phyloP scores from a whole-genome alignment of 139 green algal genomes.

The Zygnema circumcarinatum region DNA sequence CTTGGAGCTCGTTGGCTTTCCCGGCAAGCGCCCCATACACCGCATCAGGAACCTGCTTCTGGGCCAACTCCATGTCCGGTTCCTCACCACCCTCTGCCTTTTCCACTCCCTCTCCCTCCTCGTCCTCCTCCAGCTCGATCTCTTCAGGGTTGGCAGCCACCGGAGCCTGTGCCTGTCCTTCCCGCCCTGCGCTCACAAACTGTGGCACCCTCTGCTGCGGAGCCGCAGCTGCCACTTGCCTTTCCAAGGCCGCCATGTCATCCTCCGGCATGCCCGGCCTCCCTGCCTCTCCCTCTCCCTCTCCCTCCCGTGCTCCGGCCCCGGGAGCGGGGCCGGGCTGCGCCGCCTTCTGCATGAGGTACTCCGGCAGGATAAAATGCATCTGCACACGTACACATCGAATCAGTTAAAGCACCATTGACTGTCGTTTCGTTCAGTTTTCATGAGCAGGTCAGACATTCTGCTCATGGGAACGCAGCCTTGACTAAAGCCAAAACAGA shows the following conservation, averaged over 20 bases:
- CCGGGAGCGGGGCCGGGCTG: constrained; percentile 46
- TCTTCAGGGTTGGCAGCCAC: constrained; percentile 80
- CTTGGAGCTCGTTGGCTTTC: constrained; percentile 39
- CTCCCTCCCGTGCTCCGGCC: neutral
- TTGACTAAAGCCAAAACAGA: neutral
- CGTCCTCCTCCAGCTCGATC: constrained; percentile 45
- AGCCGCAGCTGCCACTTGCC: constrained; percentile 42
- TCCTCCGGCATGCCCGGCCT: neutral
- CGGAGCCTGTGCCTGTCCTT: neutral
- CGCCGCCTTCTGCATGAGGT: constrained; percentile 63
- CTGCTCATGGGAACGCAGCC: neutral
- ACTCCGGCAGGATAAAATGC: constrained; percentile 83
- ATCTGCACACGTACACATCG: constrained; percentile 42
- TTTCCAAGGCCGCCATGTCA: constrained; percentile 84
- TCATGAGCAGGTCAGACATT: neutral
- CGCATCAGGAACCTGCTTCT: constrained; percentile 80
- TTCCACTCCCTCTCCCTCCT: constrained; percentile 57
- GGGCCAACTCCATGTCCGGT: constrained; percentile 66
- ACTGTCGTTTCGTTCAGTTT: neutral
- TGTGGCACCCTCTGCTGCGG: constrained; percentile 29
- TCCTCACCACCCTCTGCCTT: constrained; percentile 4
- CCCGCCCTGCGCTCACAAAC: constrained; percentile 43
- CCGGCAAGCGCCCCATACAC: constrained; percentile 76
- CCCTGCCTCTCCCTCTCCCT: constrained; percentile 52
- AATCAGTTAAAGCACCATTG: neutral